These are phyloP conservation scores for Thelonectria blattea DNA, from an alignment of 2,329 filamentous ascomycete genomes.

Conservation along the genomic window DNA sequence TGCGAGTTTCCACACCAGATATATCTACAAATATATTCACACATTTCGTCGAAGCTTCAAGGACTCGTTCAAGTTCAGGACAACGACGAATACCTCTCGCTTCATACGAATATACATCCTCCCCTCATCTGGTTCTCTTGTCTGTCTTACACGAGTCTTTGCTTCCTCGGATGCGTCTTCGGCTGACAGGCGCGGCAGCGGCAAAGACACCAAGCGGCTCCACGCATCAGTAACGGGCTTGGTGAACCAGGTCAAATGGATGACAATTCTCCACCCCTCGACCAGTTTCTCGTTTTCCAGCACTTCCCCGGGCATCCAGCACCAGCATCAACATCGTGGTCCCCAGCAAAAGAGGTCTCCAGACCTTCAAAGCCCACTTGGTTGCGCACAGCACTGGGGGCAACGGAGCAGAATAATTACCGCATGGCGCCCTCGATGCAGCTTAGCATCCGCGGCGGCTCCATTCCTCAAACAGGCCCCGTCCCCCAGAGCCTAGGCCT, in stretches of 20 bases:
- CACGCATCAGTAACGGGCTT: constrained; percentile 10
- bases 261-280: constrained; percentile 10
- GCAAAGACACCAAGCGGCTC: constrained; percentile 18
- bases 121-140: background rate
- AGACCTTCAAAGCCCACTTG: constrained; percentile 11
- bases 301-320: constrained; percentile 30
- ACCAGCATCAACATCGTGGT: constrained; percentile 2
- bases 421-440: constrained; percentile 31
- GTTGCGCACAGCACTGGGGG: constrained; percentile 26
- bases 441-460: constrained; percentile 30
- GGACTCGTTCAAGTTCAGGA: background rate
- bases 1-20: background rate
- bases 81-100: background rate
- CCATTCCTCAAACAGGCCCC: constrained; percentile 32
- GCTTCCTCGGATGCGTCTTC: constrained; percentile 11
- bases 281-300: constrained; percentile 26
- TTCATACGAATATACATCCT: background rate
- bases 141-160: constrained; percentile 3
- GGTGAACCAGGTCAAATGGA: constrained; percentile 7
- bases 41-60: background rate
- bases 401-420: constrained; percentile 32
- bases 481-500: constrained; percentile 13
- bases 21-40: background rate
- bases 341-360: background rate
- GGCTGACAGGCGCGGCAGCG: constrained; percentile 25